A percentile compares a stretch with the other conserved stretches of the same genome.
Evolutionary conservation across 208 protist genomes (phyloP).

Genomic region (Leishmania tarentolae): DNA sequence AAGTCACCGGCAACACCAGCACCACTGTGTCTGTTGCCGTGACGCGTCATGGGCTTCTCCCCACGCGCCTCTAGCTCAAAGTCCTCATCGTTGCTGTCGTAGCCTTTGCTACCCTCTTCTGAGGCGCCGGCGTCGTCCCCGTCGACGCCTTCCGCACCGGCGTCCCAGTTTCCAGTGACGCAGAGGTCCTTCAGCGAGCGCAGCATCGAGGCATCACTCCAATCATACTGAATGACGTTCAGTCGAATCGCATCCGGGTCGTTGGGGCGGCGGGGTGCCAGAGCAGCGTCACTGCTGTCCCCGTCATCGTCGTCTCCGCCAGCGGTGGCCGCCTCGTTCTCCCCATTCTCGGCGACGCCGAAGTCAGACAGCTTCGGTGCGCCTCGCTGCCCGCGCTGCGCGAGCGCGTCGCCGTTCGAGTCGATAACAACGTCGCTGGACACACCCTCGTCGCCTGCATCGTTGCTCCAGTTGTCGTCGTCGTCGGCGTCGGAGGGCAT

Average conservation of each 20-base stretch:
- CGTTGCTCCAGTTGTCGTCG: constrained; percentile 31
- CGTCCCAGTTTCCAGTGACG: constrained; percentile 95
- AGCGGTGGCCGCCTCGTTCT: constrained; percentile 30
- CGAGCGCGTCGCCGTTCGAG: constrained; percentile 28
- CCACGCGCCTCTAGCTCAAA: constrained; percentile 79
- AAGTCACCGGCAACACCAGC: constrained; percentile 3
- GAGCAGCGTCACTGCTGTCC: constrained; percentile 23
- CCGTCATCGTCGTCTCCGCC: constrained; percentile 47
- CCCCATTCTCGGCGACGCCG: constrained; percentile 23
- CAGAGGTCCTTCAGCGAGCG: constrained; percentile 92
- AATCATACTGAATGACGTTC: constrained; percentile 50
- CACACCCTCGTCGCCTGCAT: constrained; percentile 17
- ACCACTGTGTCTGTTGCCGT: background rate
- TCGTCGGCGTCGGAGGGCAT: constrained; percentile 45
- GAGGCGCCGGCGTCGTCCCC: constrained; percentile 50
- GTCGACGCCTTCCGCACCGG: constrained; percentile 28
- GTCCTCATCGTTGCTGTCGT: constrained; percentile 87
- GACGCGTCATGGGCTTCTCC: constrained; percentile 38
- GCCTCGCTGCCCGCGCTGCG: background rate
- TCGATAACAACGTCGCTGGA: constrained; percentile 27
- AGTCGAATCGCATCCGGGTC: constrained; percentile 70
- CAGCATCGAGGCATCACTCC: constrained; percentile 55
- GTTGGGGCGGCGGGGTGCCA: constrained; percentile 66
- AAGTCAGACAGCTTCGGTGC: constrained; percentile 29
- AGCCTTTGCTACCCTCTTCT: constrained; percentile 67